Conservation (phyloP, 768 basidiomycete genomes). For the Ramaria rubella region DNA sequence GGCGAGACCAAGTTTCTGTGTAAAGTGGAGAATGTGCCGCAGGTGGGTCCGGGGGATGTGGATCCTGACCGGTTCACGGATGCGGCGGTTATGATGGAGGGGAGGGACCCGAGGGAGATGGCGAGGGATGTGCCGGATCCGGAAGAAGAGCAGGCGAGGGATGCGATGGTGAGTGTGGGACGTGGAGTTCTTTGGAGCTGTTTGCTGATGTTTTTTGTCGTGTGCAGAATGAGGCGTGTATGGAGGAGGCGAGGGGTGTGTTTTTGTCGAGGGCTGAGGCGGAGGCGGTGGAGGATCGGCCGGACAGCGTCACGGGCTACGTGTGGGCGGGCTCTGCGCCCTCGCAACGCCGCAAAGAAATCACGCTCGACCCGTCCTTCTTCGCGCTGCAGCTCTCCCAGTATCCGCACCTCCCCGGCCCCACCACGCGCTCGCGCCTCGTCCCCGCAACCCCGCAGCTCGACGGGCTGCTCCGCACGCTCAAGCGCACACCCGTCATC, state of each 20-base stretch:
- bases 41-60: constrained; percentile 78
- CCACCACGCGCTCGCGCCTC: constrained; percentile 39
- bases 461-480: constrained; percentile 50
- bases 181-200: background rate
- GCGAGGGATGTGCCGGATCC: constrained; percentile 16
- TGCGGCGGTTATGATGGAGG: constrained; percentile 68
- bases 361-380: constrained; percentile 78
- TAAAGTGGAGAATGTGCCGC: constrained; percentile 81
- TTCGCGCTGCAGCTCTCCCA: constrained; percentile 82
- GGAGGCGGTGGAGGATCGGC: constrained; percentile 25
- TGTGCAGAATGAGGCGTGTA: background rate
- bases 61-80: constrained; percentile 70
- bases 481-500: constrained; percentile 88
- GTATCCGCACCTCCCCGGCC: constrained; percentile 47
- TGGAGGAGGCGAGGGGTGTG: background rate
- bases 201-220: constrained; percentile 7
- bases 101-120: constrained; percentile 40
- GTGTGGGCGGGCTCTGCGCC: constrained; percentile 85
- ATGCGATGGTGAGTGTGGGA: constrained; percentile 5
- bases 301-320: constrained; percentile 76
- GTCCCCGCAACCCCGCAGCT: constrained; percentile 49
- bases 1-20: constrained; percentile 83
- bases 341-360: constrained; percentile 83
- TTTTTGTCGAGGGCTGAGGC: constrained; percentile 8
- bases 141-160: constrained; percentile 16